Percentiles rank a stretch among this genome's conserved stretches.
These are phyloP conservation scores for Venturia asperata DNA, from an alignment of 2,329 filamentous ascomycete genomes.

Conservation along the genomic window DNA sequence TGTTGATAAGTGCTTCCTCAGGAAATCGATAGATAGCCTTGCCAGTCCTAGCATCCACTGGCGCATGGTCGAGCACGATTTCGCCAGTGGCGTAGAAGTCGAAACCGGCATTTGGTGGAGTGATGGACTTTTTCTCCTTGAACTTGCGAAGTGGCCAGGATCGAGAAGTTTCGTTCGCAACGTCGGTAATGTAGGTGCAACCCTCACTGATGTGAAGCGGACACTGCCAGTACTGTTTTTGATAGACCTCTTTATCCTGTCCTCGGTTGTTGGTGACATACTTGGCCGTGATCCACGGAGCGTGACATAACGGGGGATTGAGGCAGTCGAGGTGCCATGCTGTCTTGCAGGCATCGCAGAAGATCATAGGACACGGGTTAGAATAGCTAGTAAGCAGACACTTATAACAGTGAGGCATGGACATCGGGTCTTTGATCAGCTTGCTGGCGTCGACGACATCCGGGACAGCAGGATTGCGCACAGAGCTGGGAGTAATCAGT, in stretches of 20 bases:
- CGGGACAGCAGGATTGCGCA: constrained; percentile 38
- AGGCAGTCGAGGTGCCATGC: constrained; percentile 92
- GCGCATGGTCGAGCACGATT: constrained; percentile 18
- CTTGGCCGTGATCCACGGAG: constrained; percentile 49
- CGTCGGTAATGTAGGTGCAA: constrained; percentile 35
- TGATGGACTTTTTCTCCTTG: neutral
- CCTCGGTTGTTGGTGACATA: constrained; percentile 23
- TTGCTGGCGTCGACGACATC: constrained; percentile 54
- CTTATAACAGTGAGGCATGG: constrained; percentile 50
- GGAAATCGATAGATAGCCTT: constrained; percentile 9
- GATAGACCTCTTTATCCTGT: constrained; percentile 40
- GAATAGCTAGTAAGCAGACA: constrained; percentile 38
- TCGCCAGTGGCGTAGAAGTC: constrained; percentile 33
- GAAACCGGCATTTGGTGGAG: neutral
- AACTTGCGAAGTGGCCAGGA: neutral
- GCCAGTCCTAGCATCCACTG: neutral
- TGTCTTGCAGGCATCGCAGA: constrained; percentile 74
- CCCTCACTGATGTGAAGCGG: constrained; percentile 79
- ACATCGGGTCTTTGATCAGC: constrained; percentile 58
- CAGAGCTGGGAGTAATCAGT: constrained; percentile 31
- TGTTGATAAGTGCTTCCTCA: constrained; percentile 7
- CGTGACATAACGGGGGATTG: constrained; percentile 72
- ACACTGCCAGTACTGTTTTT: constrained; percentile 74
- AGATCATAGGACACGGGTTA: constrained; percentile 56
- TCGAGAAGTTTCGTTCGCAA: neutral